A percentile compares a stretch with the other conserved stretches of the same genome.
Evolutionary conservation across 805 yeast genomes (phyloP).

Genomic region (Saccharomycopsis microspora): DNA sequence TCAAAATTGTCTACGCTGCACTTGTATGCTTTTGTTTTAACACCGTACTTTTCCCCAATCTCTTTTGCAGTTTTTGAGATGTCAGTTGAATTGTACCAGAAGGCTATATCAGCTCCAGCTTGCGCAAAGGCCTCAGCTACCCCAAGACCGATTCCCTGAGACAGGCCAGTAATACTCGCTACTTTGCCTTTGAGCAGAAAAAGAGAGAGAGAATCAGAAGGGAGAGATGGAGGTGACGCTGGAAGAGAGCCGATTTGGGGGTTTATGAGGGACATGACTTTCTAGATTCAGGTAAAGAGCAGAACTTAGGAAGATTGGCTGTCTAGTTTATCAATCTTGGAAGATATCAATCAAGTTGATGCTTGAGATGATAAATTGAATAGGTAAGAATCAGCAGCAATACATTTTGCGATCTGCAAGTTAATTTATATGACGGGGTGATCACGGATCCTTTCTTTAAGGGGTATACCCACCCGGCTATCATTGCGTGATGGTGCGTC

Average conservation of each 20-base stretch:
- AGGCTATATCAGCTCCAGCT: constrained; percentile 77
- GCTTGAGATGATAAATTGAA: no score
- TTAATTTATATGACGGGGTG: no score
- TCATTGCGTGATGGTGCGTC: no score
- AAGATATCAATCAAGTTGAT: no score
- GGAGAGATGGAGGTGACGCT: constrained; percentile 38
- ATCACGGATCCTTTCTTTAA: no score
- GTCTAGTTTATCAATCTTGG: no score
- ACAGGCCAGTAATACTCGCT: constrained; percentile 78
- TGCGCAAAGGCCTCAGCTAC: constrained; percentile 78
- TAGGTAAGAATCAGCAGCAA: no score
- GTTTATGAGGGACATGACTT: not conserved
- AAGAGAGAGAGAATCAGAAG: constrained; percentile 54
- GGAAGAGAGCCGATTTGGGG: constrained; percentile 31
- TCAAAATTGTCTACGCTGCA: constrained; percentile 41
- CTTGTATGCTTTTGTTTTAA: constrained; percentile 53
- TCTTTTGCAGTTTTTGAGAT: constrained; percentile 52
- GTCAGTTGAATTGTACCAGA: constrained; percentile 51
- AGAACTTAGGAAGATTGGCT: no score
- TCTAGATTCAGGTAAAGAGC: not conserved
- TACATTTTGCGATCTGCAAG: no score
- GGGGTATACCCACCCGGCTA: no score
- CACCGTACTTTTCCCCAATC: constrained; percentile 45
- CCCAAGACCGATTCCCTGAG: constrained; percentile 79
- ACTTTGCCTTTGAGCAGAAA: constrained; percentile 75